Evolutionary conservation across 208 protist species (phyloP), one percentile per base, ranked within the genome.

Genomic region (Trypanosoma caninum): DNA sequence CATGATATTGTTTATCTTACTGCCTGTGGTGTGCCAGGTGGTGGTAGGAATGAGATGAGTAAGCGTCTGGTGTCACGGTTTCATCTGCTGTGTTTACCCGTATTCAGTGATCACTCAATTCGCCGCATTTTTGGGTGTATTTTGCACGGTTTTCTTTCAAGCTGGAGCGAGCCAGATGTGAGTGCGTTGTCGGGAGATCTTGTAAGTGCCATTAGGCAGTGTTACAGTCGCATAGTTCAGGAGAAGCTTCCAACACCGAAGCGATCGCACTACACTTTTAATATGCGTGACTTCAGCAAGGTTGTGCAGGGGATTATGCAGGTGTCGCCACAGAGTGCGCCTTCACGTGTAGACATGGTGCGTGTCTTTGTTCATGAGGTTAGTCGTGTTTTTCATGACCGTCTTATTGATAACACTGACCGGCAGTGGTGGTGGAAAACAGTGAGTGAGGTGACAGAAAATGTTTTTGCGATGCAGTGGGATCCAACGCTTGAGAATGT

Each of bases 241-340:
- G 94, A 98, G 64, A 92, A 99, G 58, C 82, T 98, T 48, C 98
- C 98, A 11, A 99, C 97, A 27, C 97, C 98, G 27, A 82, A 91
- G 10, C 98, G 98, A 62, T 97, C 91, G 22, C 98, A 99, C 75
- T 99, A 99, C 85, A 98, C 97, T 9, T 99, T 99, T 83, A 99
- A 99, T 78, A 60, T 99, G 56, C 93, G 98, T 42, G 98, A 99
- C 64, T 83, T 99, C 28, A 85, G 87, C 44, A 98, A 98, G 56
- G 97, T 99, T 16, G 85, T 99, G 30, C 97, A 99, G 68, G 98
- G 95, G 33, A 76, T 99, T 46, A 93, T 98, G 81, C 93, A 96
- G 71, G 74, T 88, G 20, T 82, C 84, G 9, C 74, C 91, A 8
- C 69, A 74, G 22, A 72, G 74, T 44, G 78, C 97, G 9, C 46